Base-by-base conservation (phyloP, 257 asterid genomes). In the Solanum medicagineum region DNA sequence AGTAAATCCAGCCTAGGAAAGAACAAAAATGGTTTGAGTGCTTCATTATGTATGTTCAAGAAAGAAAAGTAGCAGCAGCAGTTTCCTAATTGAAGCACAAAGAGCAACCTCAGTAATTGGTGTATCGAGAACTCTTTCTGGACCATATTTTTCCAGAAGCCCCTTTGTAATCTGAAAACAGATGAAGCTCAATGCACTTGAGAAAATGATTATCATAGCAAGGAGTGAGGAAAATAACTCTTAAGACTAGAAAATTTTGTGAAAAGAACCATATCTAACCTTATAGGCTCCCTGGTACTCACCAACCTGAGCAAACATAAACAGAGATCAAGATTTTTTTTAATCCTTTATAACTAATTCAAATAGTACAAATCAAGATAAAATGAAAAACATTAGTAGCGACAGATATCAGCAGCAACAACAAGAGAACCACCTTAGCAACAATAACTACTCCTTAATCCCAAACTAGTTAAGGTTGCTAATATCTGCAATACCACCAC, bases 281-380 rank as follows among this genome's bases (percentile, higher is more conserved):
- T 96, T 96, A 89, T 96, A 96, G 55, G 99, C 99, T 87, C 99
- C 99, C 86, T 95, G 98, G 90, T 96, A 95, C 86, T 96, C 99
- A 84, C 99, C 99, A 88, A 96, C 99, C 99, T 96, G 93, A 57
- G 86, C 20, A 85, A 88, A 77, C 65, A 77, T 77, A 53, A 53
- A 26, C 63, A 77, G 6, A 53, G 47, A 26, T 77, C 29, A 26
- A 53, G 47, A 77, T 15, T 77, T n/a, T 11, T 77, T 45, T n/a
- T n/a, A 32, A 5, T 16, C 24, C 63, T 26, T 77, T 77, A 26
- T 77, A 53, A 26, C 17, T 77, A 53, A 77, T 44, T 77, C 26
- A 13, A 51, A 51, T 24, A 77, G 53, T 1, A 53, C 83, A 77
- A 9, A 26, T 26, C 65, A 26, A 26, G 65, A 77, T 51, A 8